Evolutionary conservation across 2,329 filamentous ascomycete species (phyloP).

Genomic region (Blumeria graminis): DNA sequence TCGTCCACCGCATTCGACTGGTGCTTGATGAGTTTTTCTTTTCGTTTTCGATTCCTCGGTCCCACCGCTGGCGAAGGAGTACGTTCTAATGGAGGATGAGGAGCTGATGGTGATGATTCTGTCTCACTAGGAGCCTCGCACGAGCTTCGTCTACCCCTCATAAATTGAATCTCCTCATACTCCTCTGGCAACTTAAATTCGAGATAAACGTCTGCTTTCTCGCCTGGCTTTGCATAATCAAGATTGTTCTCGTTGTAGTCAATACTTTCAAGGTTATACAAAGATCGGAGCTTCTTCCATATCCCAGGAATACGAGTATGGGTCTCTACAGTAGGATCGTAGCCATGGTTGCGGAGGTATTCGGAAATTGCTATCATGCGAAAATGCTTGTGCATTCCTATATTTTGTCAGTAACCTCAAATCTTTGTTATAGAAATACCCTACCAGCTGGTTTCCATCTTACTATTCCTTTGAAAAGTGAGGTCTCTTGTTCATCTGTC

Average conservation of each 20-base stretch:
- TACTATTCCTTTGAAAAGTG: slow-evolving; percentile 78
- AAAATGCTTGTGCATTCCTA: slow-evolving; percentile 84
- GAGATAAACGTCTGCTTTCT: slow-evolving; percentile 22
- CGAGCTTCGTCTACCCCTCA: slow-evolving; percentile 7
- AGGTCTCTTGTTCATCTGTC: slow-evolving; percentile 89
- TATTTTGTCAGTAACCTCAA: neutral
- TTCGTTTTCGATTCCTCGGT: slow-evolving; percentile 9
- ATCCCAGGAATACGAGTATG: slow-evolving; percentile 83
- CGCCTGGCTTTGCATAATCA: slow-evolving; percentile 24
- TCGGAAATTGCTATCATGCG: slow-evolving; percentile 72
- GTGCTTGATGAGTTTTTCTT: slow-evolving; percentile 15
- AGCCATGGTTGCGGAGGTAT: slow-evolving; percentile 56
- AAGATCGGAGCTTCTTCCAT: slow-evolving; percentile 61
- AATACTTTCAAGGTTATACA: slow-evolving; percentile 69
- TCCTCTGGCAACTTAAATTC: slow-evolving; percentile 37
- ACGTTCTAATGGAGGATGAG: slow-evolving; percentile 11
- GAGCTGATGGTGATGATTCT: slow-evolving; percentile 16
- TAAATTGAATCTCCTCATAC: slow-evolving; percentile 13
- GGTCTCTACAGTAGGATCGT: slow-evolving; percentile 39
- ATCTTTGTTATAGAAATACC: neutral
- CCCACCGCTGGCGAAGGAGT: slow-evolving; percentile 4
- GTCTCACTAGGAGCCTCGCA: slow-evolving; percentile 15
- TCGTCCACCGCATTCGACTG: slow-evolving; percentile 27
- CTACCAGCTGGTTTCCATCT: slow-evolving; percentile 91
- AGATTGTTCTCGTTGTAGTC: slow-evolving; percentile 53